These are phyloP conservation scores for maize (Zea mays) DNA, from an alignment of 176 grass and related monocot genomes.

Conservation along the genomic window Zm-B73-REFERENCE-NAM-5.0 NC_050100.1:213998501-213999000, in stretches of 20 bases:
- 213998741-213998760: neutral
- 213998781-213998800: constrained; percentile 73
- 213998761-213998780: constrained; percentile 56
- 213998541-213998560: constrained; percentile 11
- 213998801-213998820: constrained; percentile 76
- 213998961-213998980: constrained; percentile 99
- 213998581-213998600: constrained; percentile 77
- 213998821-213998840: constrained; percentile 92
- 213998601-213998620: constrained; percentile 88
- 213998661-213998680: constrained; percentile 6
- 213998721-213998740: neutral
- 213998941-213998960: constrained; percentile 86
- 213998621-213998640: constrained; percentile 90
- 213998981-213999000: constrained; percentile 98
- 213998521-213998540: constrained; percentile 32
- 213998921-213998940: constrained; percentile 75
- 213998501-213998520: constrained; percentile 60
- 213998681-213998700: neutral
- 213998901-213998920: constrained; percentile 22
- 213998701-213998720: neutral
- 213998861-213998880: constrained; percentile 33
- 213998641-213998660: constrained; percentile 48
- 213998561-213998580: constrained; percentile 5
- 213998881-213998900: neutral
- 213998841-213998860: constrained; percentile 72